Conservation (phyloP, 305 asterid species). For the Fraxinus floribunda region DNA sequence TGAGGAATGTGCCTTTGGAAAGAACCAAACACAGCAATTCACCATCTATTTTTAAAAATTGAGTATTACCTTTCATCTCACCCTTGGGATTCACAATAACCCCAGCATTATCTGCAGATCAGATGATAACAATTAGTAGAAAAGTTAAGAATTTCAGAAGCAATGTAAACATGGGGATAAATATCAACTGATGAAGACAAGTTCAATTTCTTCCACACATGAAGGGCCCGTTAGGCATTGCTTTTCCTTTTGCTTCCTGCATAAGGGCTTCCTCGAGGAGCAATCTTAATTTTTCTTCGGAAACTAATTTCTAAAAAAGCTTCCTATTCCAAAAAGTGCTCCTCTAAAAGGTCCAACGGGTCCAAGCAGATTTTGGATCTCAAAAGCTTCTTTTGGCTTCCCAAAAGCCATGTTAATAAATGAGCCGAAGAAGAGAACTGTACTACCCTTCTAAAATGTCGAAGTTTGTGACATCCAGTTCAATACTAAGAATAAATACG, state of each 20-base stretch:
- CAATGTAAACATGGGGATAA: neutral
- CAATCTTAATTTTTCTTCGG: neutral
- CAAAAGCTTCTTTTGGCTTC: neutral
- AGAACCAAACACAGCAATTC: neutral
- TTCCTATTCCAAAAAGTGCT: neutral
- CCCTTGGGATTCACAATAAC: constrained; percentile 73
- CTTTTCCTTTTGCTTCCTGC: neutral
- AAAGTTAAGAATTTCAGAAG: neutral
- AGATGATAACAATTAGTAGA: neutral
- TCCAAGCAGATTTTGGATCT: neutral
- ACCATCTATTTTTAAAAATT: neutral
- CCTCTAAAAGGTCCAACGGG: neutral
- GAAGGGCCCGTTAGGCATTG: neutral
- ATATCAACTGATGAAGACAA: neutral
- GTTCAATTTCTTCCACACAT: neutral
- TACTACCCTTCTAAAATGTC: neutral
- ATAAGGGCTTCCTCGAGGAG: neutral
- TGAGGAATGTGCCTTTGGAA: neutral
- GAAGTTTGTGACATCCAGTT: neutral
- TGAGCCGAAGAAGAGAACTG: neutral
- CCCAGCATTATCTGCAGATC: constrained; percentile 60
- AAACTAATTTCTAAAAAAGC: neutral
- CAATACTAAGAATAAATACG: neutral
- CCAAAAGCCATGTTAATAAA: neutral
- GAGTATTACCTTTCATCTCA: constrained; percentile 58